phyloP scores from a whole-genome alignment of 495 filamentous ascomycete species.

The Thermochaetoides thermophila region DNA sequence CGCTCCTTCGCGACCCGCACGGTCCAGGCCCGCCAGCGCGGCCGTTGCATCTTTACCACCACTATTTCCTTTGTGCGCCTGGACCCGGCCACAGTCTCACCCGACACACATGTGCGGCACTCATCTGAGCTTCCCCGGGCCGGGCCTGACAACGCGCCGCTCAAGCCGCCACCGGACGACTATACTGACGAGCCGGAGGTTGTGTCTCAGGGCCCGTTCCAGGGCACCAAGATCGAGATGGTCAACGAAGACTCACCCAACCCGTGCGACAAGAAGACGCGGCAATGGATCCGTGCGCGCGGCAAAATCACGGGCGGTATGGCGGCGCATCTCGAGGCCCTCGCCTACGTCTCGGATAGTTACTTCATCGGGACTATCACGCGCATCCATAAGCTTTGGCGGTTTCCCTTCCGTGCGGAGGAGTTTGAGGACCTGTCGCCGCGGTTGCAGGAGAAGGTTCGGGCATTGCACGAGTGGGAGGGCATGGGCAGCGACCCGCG shows the following conservation, averaged over 20 bases:
- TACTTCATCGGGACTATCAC: slow-evolving; percentile 85
- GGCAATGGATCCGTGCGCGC: slow-evolving; percentile 67
- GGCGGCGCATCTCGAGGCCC: slow-evolving; percentile 64
- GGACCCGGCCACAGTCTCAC: slow-evolving; percentile 25
- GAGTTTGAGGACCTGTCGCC: slow-evolving; percentile 20
- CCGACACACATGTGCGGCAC: slow-evolving; percentile 43
- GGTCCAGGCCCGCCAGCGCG: slow-evolving; percentile 81
- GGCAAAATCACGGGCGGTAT: slow-evolving; percentile 64
- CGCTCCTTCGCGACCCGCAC: slow-evolving; percentile 84
- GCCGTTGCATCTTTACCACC: slow-evolving; percentile 86
- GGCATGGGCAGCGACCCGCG: slow-evolving; percentile 23
- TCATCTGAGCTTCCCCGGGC: slow-evolving; percentile 38
- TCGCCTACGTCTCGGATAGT: slow-evolving; percentile 84
- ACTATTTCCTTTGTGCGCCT: slow-evolving; percentile 77
- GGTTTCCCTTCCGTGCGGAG: slow-evolving; percentile 32
- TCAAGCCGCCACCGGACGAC: slow-evolving; percentile 23
- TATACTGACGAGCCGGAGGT: slow-evolving; percentile 23
- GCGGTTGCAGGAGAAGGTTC: slow-evolving; percentile 15
- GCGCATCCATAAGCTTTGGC: slow-evolving; percentile 58
- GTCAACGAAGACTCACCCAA: slow-evolving; percentile 21
- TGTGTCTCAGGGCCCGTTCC: slow-evolving; percentile 27
- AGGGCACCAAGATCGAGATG: slow-evolving; percentile 39
- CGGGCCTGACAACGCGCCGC: slow-evolving; percentile 16
- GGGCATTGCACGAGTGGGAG: slow-evolving; percentile 27
- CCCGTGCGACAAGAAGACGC: slow-evolving; percentile 51